Conservation (phyloP, 805 yeast genomes). For the Ogataea ganodermae region DNA sequence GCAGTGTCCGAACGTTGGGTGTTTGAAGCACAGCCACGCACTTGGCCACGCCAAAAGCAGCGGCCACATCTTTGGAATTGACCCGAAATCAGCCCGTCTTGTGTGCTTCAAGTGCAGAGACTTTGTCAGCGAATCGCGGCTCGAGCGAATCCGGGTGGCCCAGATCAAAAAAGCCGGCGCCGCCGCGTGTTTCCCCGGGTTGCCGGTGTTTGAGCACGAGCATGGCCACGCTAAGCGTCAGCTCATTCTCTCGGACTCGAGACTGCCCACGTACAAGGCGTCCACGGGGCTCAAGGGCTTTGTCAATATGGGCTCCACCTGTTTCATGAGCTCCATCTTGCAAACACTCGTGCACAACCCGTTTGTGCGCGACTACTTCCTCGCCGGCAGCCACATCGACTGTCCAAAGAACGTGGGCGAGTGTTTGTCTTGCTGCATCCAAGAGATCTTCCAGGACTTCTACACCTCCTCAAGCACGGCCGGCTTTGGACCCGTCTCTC, state of each 20-base stretch:
- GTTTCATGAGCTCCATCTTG: constrained; percentile 92
- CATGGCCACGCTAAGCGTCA: constrained; percentile 28
- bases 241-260: constrained; percentile 36
- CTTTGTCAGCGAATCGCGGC: constrained; percentile 60
- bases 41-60: constrained; percentile 45
- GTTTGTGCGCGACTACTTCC: constrained; percentile 71
- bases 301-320: constrained; percentile 94
- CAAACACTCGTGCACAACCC: constrained; percentile 94
- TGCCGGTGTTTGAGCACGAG: constrained; percentile 33
- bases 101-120: constrained; percentile 81
- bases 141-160: constrained; percentile 52
- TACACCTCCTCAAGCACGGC: constrained; percentile 62
- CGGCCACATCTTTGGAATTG: constrained; percentile 63
- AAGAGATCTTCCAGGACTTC: constrained; percentile 72
- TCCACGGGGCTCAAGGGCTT: constrained; percentile 84
- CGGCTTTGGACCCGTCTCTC: constrained; percentile 79
- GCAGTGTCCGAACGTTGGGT: constrained; percentile 78
- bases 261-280: constrained; percentile 53
- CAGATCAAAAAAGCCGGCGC: constrained; percentile 27
- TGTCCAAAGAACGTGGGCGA: constrained; percentile 44
- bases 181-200: constrained; percentile 31
- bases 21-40: constrained; percentile 54
- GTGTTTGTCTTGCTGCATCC: constrained; percentile 87
- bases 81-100: constrained; percentile 64
- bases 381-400: constrained; percentile 70